Conservation (phyloP, 108 stramenopile genomes). For the Nitzschia palea region DNA sequence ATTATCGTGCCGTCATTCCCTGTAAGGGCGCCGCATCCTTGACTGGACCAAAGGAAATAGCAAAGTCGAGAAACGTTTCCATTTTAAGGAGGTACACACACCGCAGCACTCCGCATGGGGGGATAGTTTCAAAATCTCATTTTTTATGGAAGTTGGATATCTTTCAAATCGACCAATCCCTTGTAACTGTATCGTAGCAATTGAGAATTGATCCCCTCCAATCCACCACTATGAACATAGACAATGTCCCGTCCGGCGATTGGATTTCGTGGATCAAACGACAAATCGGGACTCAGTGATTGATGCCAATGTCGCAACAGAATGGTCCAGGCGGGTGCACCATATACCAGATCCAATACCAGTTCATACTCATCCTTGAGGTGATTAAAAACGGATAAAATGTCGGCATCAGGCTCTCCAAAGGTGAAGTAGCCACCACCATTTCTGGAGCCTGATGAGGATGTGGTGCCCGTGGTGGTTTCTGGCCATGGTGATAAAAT, state of each 20-base stretch:
- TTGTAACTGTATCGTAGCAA: constrained; percentile 84
- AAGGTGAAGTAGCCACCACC: constrained; percentile 57
- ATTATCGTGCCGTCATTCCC: no score
- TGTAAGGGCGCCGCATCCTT: no score
- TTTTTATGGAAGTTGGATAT: background rate
- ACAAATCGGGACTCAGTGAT: constrained; percentile 34
- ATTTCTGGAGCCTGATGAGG: background rate
- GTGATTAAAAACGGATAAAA: constrained; percentile 65
- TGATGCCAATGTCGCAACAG: constrained; percentile 65
- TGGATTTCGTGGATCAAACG: constrained; percentile 39
- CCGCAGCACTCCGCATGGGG: no score
- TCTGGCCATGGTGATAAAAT: constrained; percentile 52
- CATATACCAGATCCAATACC: constrained; percentile 74
- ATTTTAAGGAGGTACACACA: no score
- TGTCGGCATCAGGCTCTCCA: constrained; percentile 58
- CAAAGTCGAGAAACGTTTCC: no score
- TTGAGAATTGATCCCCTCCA: constrained; percentile 88
- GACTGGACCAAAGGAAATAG: no score
- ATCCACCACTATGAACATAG: constrained; percentile 91
- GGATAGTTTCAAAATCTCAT: no score
- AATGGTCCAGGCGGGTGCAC: constrained; percentile 75
- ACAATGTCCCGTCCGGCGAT: constrained; percentile 70
- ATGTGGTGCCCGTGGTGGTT: background rate
- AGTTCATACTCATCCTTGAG: constrained; percentile 65
- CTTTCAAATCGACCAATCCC: constrained; percentile 55